These are phyloP conservation scores for Phytophthora multivora DNA, from an alignment of 352 stramenopile genomes.

Conservation along the genomic window DNA sequence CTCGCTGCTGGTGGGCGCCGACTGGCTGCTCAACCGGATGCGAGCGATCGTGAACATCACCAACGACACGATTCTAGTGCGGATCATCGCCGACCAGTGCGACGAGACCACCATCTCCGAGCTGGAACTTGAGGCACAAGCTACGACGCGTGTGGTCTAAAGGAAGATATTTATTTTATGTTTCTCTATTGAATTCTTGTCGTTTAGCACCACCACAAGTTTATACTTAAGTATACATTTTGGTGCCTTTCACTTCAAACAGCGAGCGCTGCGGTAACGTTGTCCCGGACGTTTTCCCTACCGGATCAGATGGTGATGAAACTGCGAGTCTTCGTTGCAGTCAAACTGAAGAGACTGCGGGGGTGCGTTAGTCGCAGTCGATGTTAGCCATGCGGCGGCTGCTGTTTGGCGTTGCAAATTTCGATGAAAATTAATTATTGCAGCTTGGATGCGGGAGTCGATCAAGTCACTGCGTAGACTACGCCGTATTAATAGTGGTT, in stretches of 20 bases:
- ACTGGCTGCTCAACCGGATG: conserved; percentile 79
- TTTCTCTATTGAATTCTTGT: neutral
- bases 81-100: conserved; percentile 76
- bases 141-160: conserved; percentile 12
- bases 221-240: too few species aligned
- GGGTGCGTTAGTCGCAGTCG: too few species aligned
- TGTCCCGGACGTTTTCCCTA: neutral
- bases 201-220: too few species aligned
- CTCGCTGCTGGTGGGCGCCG: conserved; percentile 64
- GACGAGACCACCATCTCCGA: conserved; percentile 52
- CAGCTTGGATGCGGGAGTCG: too few species aligned
- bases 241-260: conserved; percentile 3
- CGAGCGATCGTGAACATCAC: conserved; percentile 80
- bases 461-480: too few species aligned
- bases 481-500: too few species aligned
- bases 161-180: conserved; percentile 16
- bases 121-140: conserved; percentile 25
- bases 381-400: too few species aligned
- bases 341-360: too few species aligned
- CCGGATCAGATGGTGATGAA: conserved; percentile 4
- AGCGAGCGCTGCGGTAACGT: neutral
- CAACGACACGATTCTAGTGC: conserved; percentile 74
- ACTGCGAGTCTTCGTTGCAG: too few species aligned
- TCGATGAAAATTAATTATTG: too few species aligned
- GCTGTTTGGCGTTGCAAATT: too few species aligned